Base-by-base conservation (phyloP, 83 land plant species). In the Thuja plicata region DNA sequence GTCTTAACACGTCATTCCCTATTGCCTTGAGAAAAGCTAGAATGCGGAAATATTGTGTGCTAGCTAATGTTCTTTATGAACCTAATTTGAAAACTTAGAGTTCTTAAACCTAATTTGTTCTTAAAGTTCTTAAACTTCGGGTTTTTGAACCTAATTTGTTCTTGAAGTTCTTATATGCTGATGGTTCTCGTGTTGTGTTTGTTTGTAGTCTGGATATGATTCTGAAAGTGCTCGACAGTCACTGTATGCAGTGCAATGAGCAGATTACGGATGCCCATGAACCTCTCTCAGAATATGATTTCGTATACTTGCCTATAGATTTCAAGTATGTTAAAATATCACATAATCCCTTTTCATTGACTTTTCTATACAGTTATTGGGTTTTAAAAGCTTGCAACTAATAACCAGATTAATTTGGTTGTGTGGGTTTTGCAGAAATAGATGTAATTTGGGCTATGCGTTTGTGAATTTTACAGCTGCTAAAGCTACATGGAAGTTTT, bases 381-480 rank as follows among this genome's bases (percentile, higher is more conserved):
- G 17, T 5, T 41, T 50, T 50, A 70, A 13, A n/a, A 3, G 11
- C 3, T 15, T 0, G 13, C 13, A 81, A 6, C 35, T 0, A 43
- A 35, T 19, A 7, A 41, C 40, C 32, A 40, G 32, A 66, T 12
- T 7, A 52, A 8, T 40, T 34, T 84, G 60, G 13, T 81, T 32
- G 0, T 32, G 0, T 60, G 34, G 52, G 0, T 87, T 88, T 46
- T 46, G 37, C 91, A 95, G 97, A 79, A 92, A 89, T 54, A 88
- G 87, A 60, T 88, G 90, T 84, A 93, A 93, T 90, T 86, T 93
- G 81, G 94, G 97, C 35, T 95, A 93, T 70, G 97, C 96, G 2
- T 95, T 95, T 88, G 97, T 95, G 32, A 95, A 94, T 57, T 94
- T 95, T 89, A 94, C 97, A 3, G 21, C 88, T 35, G 89, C 93